Evolutionary conservation across 108 stramenopile species (phyloP).

Genomic region (Schizochytrium sp.): DNA sequence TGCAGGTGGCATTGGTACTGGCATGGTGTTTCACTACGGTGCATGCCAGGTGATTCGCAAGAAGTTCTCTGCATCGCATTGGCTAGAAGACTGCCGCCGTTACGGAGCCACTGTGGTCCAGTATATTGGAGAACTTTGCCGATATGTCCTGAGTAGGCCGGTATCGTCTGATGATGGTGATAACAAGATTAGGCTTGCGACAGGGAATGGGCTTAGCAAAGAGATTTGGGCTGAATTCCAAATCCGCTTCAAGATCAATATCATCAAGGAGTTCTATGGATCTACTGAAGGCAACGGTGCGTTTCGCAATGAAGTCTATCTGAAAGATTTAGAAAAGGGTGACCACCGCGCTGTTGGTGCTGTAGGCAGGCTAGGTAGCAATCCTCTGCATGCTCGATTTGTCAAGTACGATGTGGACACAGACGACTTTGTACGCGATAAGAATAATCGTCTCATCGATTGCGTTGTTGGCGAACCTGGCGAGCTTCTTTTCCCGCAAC

Average conservation of each 20-base stretch:
- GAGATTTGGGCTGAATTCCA: slow-evolving; percentile 75
- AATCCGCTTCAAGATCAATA: slow-evolving; percentile 66
- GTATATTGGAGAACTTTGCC: slow-evolving; percentile 78
- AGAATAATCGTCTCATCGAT: slow-evolving; percentile 62
- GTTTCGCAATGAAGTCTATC: slow-evolving; percentile 37
- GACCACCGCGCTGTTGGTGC: slow-evolving; percentile 70
- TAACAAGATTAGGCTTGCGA: slow-evolving; percentile 66
- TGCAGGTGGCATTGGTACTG: slow-evolving; percentile 69
- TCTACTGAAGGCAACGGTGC: slow-evolving; percentile 75
- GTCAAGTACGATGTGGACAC: slow-evolving; percentile 68
- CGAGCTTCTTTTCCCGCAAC: slow-evolving; percentile 71
- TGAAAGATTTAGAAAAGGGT: not conserved
- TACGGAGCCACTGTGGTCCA: slow-evolving; percentile 69
- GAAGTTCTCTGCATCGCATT: slow-evolving; percentile 70
- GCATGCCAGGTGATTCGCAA: slow-evolving; percentile 67
- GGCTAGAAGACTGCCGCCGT: slow-evolving; percentile 65
- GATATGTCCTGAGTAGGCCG: slow-evolving; percentile 64
- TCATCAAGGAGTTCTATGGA: slow-evolving; percentile 75
- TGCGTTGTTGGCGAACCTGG: slow-evolving; percentile 70
- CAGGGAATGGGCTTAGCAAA: slow-evolving; percentile 76
- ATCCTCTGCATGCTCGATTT: slow-evolving; percentile 9
- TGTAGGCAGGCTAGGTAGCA: slow-evolving; percentile 67
- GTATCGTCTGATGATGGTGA: slow-evolving; percentile 10
- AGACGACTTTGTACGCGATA: slow-evolving; percentile 69
- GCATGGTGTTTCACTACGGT: slow-evolving; percentile 61